Conservation (phyloP, 2,329 filamentous ascomycete genomes). For the Pseudogymnoascus verrucosus region DNA sequence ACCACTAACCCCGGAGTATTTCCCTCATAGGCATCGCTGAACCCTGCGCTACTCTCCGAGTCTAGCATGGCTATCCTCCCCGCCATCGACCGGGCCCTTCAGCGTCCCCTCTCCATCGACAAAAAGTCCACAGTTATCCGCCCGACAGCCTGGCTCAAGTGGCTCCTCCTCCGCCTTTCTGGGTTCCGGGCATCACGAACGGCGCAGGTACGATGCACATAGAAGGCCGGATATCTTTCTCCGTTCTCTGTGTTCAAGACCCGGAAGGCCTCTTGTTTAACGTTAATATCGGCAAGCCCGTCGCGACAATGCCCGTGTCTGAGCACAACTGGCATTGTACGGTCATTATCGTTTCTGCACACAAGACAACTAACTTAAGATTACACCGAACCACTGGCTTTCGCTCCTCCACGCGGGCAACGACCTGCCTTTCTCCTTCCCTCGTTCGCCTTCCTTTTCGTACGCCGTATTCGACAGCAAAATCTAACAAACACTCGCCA, state of each 20-base stretch:
- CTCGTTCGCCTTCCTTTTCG: neutral
- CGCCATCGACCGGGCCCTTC: neutral
- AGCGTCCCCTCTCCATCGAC: slow-evolving; percentile 1
- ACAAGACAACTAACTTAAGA: neutral
- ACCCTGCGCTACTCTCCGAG: slow-evolving; percentile 8
- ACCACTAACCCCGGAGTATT: slow-evolving; percentile 8
- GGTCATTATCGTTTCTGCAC: neutral
- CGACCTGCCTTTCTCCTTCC: neutral
- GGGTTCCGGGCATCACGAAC: neutral
- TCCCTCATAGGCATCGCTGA: neutral
- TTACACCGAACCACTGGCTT: slow-evolving; percentile 5
- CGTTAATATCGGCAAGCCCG: neutral
- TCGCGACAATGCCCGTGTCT: neutral
- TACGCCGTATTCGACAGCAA: neutral
- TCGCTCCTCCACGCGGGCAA: neutral
- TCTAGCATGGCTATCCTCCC: slow-evolving; percentile 5
- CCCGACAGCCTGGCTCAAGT: slow-evolving; percentile 3
- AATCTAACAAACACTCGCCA: neutral
- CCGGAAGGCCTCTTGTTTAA: neutral
- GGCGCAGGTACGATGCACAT: slow-evolving; percentile 7
- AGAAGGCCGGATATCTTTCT: neutral
- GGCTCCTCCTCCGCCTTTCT: neutral
- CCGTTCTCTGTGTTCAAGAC: neutral
- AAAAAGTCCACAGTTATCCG: slow-evolving; percentile 7
- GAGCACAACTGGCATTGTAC: neutral